Evolutionary conservation across 768 basidiomycete genomes (phyloP).

Genomic region (Chiua virens): DNA sequence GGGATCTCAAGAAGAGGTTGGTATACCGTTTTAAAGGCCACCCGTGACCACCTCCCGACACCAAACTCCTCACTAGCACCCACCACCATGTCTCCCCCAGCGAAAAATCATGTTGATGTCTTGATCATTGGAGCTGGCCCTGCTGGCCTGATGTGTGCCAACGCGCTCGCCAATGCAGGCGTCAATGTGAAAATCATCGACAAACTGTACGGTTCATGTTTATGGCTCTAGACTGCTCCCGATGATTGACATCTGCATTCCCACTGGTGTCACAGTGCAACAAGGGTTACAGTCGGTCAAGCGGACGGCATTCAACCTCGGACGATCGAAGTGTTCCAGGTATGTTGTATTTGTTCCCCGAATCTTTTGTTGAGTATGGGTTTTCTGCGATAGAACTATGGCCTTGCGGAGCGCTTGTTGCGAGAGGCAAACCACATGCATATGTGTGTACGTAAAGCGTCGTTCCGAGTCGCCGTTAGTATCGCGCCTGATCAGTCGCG

Average conservation of each 20-base stretch:
- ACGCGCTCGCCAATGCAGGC: slow-evolving; percentile 47
- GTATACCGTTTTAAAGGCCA: too few relatives aligned
- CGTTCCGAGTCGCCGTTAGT: background rate
- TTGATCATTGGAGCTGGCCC: slow-evolving; percentile 52
- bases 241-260: background rate
- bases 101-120: slow-evolving; percentile 42
- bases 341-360: background rate
- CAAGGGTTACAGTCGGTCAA: slow-evolving; percentile 45
- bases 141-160: slow-evolving; percentile 67
- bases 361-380: background rate
- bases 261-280: slow-evolving; percentile 30
- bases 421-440: slow-evolving; percentile 69
- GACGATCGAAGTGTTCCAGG: slow-evolving; percentile 56
- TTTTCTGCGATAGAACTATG: slow-evolving; percentile 58
- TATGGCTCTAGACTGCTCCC: too few relatives aligned
- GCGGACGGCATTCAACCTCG: slow-evolving; percentile 58
- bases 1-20: too few relatives aligned
- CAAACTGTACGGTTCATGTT: slow-evolving; percentile 34
- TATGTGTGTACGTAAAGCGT: slow-evolving; percentile 54
- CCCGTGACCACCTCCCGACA: too few relatives aligned
- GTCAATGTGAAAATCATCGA: slow-evolving; percentile 48
- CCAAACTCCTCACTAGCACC: background rate
- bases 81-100: slow-evolving; percentile 13
- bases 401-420: slow-evolving; percentile 63
- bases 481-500: background rate